A percentile compares a stretch with the other conserved stretches of the same genome.
Evolutionary conservation across 305 asterid genomes (phyloP).

Genomic region (Rubia tinctorum): DNA sequence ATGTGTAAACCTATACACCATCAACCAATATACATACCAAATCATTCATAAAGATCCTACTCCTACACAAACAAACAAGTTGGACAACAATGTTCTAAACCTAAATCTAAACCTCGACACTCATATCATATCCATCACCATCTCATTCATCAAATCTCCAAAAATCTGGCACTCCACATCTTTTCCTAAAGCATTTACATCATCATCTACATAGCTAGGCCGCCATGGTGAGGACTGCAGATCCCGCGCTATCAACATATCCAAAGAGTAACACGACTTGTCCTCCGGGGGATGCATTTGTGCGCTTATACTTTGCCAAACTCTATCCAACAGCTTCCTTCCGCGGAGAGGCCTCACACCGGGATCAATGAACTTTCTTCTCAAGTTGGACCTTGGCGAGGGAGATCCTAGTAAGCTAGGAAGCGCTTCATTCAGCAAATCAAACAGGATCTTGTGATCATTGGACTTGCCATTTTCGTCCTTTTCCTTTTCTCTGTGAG

Average conservation of each 20-base stretch:
- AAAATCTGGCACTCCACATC: constrained; percentile 63
- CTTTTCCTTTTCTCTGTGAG: constrained; percentile 37
- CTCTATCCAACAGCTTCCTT: constrained; percentile 52
- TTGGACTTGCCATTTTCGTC: constrained; percentile 35
- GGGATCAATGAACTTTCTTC: constrained; percentile 43
- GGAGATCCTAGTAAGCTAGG: constrained; percentile 59
- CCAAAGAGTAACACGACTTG: constrained; percentile 44
- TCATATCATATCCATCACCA: constrained; percentile 36
- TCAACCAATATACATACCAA: constrained; percentile 9
- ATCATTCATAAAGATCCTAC: constrained; percentile 1
- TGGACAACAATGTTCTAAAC: constrained; percentile 1
- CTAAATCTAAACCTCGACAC: not conserved
- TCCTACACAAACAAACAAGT: constrained; percentile 17
- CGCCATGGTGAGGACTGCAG: constrained; percentile 61
- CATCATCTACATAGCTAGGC: constrained; percentile 57
- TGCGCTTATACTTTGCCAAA: constrained; percentile 49
- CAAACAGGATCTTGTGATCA: constrained; percentile 60
- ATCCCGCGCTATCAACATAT: constrained; percentile 60
- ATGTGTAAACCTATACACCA: not conserved
- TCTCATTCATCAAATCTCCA: constrained; percentile 61
- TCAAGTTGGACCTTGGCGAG: constrained; percentile 37
- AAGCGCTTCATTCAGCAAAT: constrained; percentile 76
- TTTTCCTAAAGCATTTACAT: constrained; percentile 50
- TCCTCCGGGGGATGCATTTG: constrained; percentile 50
- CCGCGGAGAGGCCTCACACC: constrained; percentile 55